phyloP scores from a whole-genome alignment of 176 grass and related monocot species.

The Aegilops speltoides region DNA sequence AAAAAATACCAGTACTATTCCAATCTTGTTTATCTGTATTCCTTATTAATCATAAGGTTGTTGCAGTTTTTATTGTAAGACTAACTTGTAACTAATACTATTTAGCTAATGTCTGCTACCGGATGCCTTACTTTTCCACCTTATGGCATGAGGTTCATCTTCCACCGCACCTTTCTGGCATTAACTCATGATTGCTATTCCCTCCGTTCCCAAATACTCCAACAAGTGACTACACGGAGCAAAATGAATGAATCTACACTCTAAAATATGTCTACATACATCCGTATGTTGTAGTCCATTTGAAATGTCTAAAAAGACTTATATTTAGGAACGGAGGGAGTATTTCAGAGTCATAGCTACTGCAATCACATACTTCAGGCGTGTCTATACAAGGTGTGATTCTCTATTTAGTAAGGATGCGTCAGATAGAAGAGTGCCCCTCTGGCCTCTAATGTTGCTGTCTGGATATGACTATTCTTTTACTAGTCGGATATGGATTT shows the following conservation, averaged over 20 bases:
- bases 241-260: no score
- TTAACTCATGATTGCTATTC: slow-evolving; percentile 9
- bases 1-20: not conserved
- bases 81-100: not conserved
- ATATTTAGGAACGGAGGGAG: no score
- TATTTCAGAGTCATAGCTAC: slow-evolving; percentile 92
- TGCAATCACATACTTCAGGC: slow-evolving; percentile 87
- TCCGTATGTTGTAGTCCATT: no score
- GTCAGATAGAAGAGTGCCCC: not conserved
- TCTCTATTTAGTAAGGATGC: slow-evolving; percentile 21
- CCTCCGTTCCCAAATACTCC: no score
- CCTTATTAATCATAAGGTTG: not conserved
- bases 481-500: not conserved
- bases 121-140: not conserved
- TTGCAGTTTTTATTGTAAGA: not conserved
- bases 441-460: not conserved
- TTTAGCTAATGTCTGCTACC: not conserved
- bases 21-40: not conserved
- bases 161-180: not conserved
- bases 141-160: not conserved
- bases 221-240: no score
- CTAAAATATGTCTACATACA: no score
- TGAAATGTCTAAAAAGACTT: no score
- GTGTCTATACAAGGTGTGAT: slow-evolving; percentile 85
- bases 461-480: not conserved